A percentile compares a stretch with the other conserved stretches of the same genome.
Conservation (phyloP, 257 asterid genomes). For the Sherardia arvensis region DNA sequence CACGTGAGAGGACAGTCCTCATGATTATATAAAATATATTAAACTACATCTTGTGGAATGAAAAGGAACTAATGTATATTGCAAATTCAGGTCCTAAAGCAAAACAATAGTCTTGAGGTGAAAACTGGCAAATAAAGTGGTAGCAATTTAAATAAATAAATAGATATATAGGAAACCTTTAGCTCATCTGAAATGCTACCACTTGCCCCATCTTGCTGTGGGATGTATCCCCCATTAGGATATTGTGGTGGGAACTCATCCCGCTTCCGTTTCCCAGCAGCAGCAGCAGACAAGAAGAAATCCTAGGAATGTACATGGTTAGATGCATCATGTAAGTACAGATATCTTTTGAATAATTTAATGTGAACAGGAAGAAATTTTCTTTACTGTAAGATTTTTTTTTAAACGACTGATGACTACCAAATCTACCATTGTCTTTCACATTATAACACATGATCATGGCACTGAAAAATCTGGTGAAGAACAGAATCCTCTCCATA, state of each 20-base stretch:
- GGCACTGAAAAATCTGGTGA: background rate
- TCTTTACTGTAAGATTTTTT: background rate
- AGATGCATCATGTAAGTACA: background rate
- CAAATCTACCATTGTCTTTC: background rate
- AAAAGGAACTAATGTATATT: background rate
- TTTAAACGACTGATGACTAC: background rate
- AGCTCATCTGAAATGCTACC: slow-evolving; percentile 36
- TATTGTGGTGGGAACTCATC: slow-evolving; percentile 62
- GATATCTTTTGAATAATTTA: background rate
- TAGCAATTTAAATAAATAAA: background rate
- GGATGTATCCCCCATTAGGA: slow-evolving; percentile 70
- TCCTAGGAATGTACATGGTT: slow-evolving; percentile 40
- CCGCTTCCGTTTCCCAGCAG: slow-evolving; percentile 82
- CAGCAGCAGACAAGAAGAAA: slow-evolving; percentile 46
- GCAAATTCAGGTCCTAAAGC: background rate
- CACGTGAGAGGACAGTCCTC: background rate
- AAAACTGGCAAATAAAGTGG: background rate
- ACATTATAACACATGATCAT: background rate
- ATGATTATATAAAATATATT: background rate
- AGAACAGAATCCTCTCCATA: background rate
- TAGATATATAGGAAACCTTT: slow-evolving; percentile 45
- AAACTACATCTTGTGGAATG: background rate
- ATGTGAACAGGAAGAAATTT: background rate
- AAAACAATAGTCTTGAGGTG: background rate
- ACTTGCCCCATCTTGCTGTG: slow-evolving; percentile 96